Base-by-base conservation (phyloP, 1,284 basidiomycete species). In the Cutaneotrichosporon mucoides region DNA sequence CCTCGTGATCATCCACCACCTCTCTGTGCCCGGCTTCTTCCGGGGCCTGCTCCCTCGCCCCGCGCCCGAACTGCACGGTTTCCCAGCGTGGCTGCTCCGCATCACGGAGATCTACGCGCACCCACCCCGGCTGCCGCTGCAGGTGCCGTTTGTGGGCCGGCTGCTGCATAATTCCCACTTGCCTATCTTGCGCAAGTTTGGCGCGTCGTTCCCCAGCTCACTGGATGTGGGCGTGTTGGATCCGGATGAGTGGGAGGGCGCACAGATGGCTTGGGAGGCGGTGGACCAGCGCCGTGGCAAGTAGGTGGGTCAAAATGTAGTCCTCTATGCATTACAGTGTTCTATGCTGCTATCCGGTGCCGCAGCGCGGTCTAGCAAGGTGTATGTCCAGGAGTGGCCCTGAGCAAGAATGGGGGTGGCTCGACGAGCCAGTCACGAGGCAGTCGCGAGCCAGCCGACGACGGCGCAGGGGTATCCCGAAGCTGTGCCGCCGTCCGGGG, bases 41-140 rank as follows among this genome's bases (percentile, higher is more conserved):
- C 57, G 57, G 16, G 58, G 60, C 8, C 46, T 71, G 2, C 59
- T 74, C 33, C 70, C 71, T 7, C 60, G 67, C 5, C 61, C 65
- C 16, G 67, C 72, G 35, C 72, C 72, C 11, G 70, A 73, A 58
- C 59, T 74, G 10, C 66, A 66, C 61, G 70, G 71, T 8, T 74
- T 69, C 58, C 72, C 72, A 1, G 70, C 69, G 52, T 74, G 72
- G 72, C 56, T 64, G 24, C 57, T 74, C 16, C 66, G 72, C 16
- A 67, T 74, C 41, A 68, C 71, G 4, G 72, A 74, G 56, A 72
- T 74, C 56, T 74, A 72, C 59, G 62, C 68, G 51, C 66, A 64
- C 40, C 68, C 70, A 1, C 64, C 61, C 2, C 63, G 68, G 2
- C 63, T 70, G 12, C 70, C 70, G 6, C 55, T 66, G 44, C 59